A percentile compares a stretch with the other conserved stretches of the same genome.
phyloP scores from a whole-genome alignment of 2,329 filamentous ascomycete species.

The Calonectria crousiana region DNA sequence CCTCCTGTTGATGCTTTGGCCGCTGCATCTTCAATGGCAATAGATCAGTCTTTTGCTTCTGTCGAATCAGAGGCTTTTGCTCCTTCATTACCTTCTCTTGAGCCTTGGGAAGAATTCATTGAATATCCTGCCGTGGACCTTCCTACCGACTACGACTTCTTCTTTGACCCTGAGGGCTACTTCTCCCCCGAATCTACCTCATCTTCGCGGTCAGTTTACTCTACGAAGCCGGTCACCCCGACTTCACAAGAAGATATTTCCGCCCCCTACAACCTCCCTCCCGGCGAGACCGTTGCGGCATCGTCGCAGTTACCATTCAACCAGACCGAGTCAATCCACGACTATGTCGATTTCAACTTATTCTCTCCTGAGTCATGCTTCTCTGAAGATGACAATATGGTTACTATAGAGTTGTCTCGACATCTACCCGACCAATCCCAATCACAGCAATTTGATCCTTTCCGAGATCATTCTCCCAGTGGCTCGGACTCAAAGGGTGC shows the following conservation, averaged over 20 bases:
- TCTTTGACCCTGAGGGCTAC: slow-evolving; percentile 57
- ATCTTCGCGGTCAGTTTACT: slow-evolving; percentile 42
- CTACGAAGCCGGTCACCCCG: slow-evolving; percentile 45
- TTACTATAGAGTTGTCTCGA: slow-evolving; percentile 43
- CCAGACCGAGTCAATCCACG: slow-evolving; percentile 39
- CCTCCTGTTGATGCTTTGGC: slow-evolving; percentile 17
- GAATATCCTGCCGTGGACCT: slow-evolving; percentile 53
- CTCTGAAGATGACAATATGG: slow-evolving; percentile 62
- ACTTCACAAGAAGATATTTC: slow-evolving; percentile 39
- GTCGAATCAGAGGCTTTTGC: slow-evolving; percentile 37
- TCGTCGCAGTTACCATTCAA: slow-evolving; percentile 39
- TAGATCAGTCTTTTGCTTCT: slow-evolving; percentile 37
- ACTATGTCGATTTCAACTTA: slow-evolving; percentile 68
- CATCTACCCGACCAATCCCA: slow-evolving; percentile 33
- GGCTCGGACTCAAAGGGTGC: slow-evolving; percentile 15
- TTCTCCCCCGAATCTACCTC: slow-evolving; percentile 53
- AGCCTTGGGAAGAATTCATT: slow-evolving; percentile 61
- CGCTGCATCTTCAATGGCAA: slow-evolving; percentile 18
- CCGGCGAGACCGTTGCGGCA: slow-evolving; percentile 21
- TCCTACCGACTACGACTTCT: slow-evolving; percentile 60
- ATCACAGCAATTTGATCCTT: slow-evolving; percentile 27
- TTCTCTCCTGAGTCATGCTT: slow-evolving; percentile 64
- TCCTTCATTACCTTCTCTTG: slow-evolving; percentile 32
- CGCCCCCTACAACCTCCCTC: slow-evolving; percentile 14
- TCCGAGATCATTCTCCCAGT: slow-evolving; percentile 25